Base-by-base conservation (phyloP, 176 grass and related monocot species). In the Lolium perenne region DNA sequence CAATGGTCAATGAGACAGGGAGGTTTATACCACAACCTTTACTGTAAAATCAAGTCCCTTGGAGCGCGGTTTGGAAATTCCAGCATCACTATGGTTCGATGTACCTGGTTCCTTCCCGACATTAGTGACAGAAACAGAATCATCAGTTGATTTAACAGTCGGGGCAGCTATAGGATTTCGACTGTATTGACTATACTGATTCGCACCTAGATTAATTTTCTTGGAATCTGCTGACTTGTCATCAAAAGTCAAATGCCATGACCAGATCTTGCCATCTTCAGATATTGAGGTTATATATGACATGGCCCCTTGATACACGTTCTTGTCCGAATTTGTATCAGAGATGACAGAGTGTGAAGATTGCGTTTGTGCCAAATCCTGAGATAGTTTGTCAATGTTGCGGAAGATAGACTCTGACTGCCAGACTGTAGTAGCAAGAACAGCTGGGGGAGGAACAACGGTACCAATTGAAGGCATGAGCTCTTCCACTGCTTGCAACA, bases 231-330 rank as follows among this genome's bases (percentile, higher is more conserved):
- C 57, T 79, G 83, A 46, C 60, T 88, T 92, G 71, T 92, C 90
- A 98, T 92, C 90, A 98, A 91, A 88, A 88, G 80, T 90, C 71
- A 98, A 87, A 83, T 93, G 85, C 96, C 96, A 98, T 53, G 91
- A 90, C 93, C 96, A 98, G 74, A 98, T 89, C 71, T 95, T 98
- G 14, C 96, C 96, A 85, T 98, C 96, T 86, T 98, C 96, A 80
- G 93, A 95, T 83, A 98, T 88, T 8, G 90, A 90, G 4, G 94
- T 92, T 48, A 98, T 46, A 83, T 89, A 92, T 86, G 92, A 88
- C 75, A 67, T 76, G 78, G 38, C 40, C 25, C 80, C 76, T 60
- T 87, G 76, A 84, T 40, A 74, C 61, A 66, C n/a, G 66, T 84
- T 84, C 8, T 76, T 25, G 14, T 76, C 54, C 58, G 59, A 69